These are phyloP conservation scores for Cutaneotrichosporon arboriforme DNA, from an alignment of 1,284 basidiomycete species.

Conservation along the genomic window DNA sequence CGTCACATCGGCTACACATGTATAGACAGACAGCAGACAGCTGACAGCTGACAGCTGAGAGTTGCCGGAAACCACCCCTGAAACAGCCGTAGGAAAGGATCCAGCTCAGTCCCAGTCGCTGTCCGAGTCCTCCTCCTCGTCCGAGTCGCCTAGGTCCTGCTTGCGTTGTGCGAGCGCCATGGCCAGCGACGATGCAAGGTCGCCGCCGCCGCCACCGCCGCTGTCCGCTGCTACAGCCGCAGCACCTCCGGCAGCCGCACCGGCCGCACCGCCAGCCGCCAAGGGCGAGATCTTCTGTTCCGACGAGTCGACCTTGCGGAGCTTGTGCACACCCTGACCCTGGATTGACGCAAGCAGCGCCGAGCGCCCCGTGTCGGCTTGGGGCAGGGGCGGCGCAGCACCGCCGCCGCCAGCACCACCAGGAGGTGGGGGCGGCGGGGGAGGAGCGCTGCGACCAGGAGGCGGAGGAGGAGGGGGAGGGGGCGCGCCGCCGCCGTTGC, in stretches of 20 bases:
- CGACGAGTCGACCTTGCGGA: conserved; percentile 58
- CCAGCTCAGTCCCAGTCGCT: conserved; percentile 76
- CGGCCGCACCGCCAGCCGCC: conserved; percentile 51
- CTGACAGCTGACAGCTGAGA: too few species aligned
- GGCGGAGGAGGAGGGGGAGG: conserved; percentile 67
- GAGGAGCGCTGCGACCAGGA: conserved; percentile 56
- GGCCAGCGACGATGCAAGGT: conserved; percentile 62
- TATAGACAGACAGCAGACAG: too few species aligned
- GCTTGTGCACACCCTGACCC: conserved; percentile 62
- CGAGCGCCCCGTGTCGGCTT: conserved; percentile 50
- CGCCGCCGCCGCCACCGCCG: conserved; percentile 37
- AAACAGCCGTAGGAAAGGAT: too few species aligned
- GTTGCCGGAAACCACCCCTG: too few species aligned
- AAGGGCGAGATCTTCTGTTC: conserved; percentile 45
- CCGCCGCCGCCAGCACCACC: conserved; percentile 44
- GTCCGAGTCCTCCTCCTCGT: conserved; percentile 84
- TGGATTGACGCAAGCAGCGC: conserved; percentile 65
- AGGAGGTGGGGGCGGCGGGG: conserved; percentile 50
- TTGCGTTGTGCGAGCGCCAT: conserved; percentile 69
- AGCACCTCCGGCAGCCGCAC: conserved; percentile 47
- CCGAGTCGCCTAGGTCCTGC: conserved; percentile 80
- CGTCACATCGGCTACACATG: neutral
- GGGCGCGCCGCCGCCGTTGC: conserved; percentile 70
- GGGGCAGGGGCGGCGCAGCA: conserved; percentile 30
- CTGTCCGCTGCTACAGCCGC: conserved; percentile 23